Evolutionary conservation across 768 basidiomycete species (phyloP).

Genomic region (Termitomyces sp.): DNA sequence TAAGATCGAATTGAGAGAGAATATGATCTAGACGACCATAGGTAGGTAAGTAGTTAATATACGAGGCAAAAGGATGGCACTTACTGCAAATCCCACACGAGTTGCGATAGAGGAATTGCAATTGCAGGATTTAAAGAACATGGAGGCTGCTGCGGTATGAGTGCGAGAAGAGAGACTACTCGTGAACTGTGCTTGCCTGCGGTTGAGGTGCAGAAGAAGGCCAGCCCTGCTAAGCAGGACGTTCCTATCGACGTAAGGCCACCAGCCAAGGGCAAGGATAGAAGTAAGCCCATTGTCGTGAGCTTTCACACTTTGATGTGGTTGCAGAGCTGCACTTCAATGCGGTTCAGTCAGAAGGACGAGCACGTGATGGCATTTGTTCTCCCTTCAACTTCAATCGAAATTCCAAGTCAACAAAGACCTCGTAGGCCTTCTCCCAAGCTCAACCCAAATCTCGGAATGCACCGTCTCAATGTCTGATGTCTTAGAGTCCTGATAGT

Average conservation of each 20-base stretch:
- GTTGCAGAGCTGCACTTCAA: too few species aligned
- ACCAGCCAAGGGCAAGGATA: constrained; percentile 71
- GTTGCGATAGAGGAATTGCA: constrained; percentile 99
- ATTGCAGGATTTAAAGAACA: constrained; percentile 98
- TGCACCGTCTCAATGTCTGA: neutral
- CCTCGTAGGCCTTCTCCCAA: neutral
- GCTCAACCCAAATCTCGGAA: neutral
- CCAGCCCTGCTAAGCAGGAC: constrained; percentile 77
- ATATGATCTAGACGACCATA: constrained; percentile 67
- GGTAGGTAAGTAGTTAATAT: neutral
- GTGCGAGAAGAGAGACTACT: neutral
- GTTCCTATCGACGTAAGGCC: constrained; percentile 66
- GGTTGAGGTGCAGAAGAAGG: constrained; percentile 83
- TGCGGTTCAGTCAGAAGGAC: neutral
- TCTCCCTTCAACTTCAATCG: too few species aligned
- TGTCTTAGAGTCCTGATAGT: too few species aligned
- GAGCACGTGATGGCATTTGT: constrained; percentile 5
- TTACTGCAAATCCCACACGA: constrained; percentile 88
- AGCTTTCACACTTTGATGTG: neutral
- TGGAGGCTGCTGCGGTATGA: constrained; percentile 56
- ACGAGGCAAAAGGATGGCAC: constrained; percentile 16
- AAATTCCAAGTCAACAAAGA: neutral
- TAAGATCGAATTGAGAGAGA: constrained; percentile 90
- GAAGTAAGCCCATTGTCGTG: constrained; percentile 58
- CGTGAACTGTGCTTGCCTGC: constrained; percentile 50